Evolutionary conservation across 2,329 filamentous ascomycete genomes (phyloP), one percentile per base, ranked within the genome.

Genomic region (Diaporthe citriasiana): DNA sequence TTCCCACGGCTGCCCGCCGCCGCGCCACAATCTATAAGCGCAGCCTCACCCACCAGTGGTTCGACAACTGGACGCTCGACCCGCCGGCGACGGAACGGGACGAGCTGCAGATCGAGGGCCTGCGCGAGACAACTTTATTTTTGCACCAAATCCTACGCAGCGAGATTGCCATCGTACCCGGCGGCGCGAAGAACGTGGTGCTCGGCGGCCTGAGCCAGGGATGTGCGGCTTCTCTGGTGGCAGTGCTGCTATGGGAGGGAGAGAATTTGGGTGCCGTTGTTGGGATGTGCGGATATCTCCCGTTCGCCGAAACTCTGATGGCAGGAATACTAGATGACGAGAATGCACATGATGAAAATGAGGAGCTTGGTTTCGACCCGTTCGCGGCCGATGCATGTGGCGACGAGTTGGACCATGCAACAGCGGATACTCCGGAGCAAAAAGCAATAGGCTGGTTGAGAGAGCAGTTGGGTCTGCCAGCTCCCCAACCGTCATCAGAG

Each of bases 171-270:
- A 15, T 77, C 0, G 72, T 89, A 0, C 80, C 80, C 0, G 84
- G 86, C 4, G 53, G 68, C 5, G 75, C 81, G 0, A 63, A 76
- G 25, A 85, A 83, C 56, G 79, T 89, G 0, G 79, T 88, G 0
- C 72, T 90, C 0, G 85, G 86, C 59, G 88, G 88, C 0, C 78
- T 90, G 15, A 90, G 89, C 68, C 88, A 90, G 76, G 89, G 89
- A 0, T 88, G 87, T 75, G 88, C 88, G 3, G 85, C 85, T 47
- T 79, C 82, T 0, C 73, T 90, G 73, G 77, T 82, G 30, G 80
- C 84, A 19, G 74, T 84, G 72, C 72, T 90, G 69, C 79, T 85
- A 1, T 87, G 85, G 85, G 81, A 85, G 12, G 84, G 82, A 0
- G 77, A 78, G 25, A 66, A 79, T 2, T 73, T 88, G 38, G 85